Evolutionary conservation across 1,284 basidiomycete species (phyloP).

Genomic region (Phellopilus nigrolimitatus): DNA sequence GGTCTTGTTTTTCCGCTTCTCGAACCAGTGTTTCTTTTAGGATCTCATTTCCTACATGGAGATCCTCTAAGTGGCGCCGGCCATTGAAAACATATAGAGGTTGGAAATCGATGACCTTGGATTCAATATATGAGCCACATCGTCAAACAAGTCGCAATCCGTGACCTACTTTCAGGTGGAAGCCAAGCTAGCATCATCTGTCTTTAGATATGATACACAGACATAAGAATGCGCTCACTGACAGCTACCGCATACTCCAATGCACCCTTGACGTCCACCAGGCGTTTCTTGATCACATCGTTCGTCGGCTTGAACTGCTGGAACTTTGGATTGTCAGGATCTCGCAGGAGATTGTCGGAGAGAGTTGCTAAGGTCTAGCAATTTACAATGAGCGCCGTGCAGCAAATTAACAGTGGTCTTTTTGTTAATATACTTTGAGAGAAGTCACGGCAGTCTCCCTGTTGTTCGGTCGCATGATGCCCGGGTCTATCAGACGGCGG

Average conservation of each 20-base stretch:
- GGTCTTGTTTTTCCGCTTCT: conserved; percentile 51
- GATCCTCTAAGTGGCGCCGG: conserved; percentile 44
- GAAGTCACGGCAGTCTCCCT: conserved; percentile 53
- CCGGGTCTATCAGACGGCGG: conserved; percentile 68
- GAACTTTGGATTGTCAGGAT: conserved; percentile 67
- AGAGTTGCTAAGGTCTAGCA: conserved; percentile 59
- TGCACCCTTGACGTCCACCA: conserved; percentile 55
- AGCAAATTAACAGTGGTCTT: background rate
- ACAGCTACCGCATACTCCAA: conserved; percentile 76
- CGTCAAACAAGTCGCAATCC: background rate
- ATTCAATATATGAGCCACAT: conserved; percentile 11
- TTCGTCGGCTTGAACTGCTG: conserved; percentile 74
- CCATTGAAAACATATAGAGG: conserved; percentile 62
- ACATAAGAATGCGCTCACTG: conserved; percentile 25
- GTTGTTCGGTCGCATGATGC: conserved; percentile 70
- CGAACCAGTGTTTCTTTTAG: conserved; percentile 55
- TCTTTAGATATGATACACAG: background rate
- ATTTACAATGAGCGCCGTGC: conserved; percentile 3
- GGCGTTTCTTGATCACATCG: conserved; percentile 25
- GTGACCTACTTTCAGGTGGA: conserved; percentile 51
- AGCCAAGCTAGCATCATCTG: conserved; percentile 52
- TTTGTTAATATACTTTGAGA: conserved; percentile 46
- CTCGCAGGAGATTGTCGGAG: conserved; percentile 65
- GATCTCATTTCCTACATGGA: conserved; percentile 58
- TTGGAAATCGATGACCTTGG: conserved; percentile 47